These are phyloP conservation scores for Penicillium brasilianum DNA, from an alignment of 2,329 filamentous ascomycete species.

Conservation along the genomic window DNA sequence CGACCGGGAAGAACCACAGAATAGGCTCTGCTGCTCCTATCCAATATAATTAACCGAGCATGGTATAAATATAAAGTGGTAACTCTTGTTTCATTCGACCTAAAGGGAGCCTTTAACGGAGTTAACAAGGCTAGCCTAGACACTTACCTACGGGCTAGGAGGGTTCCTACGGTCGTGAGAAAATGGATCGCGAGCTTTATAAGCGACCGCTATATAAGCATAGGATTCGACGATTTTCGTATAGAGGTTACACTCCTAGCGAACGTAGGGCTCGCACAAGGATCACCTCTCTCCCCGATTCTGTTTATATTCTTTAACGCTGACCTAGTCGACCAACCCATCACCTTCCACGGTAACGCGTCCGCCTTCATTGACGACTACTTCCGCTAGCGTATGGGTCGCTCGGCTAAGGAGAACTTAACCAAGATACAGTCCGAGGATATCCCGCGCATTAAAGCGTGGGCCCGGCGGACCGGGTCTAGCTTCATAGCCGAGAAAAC, in stretches of 20 bases:
- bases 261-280: conserved; percentile 27
- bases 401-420: conserved; percentile 30
- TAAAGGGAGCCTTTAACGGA: conserved; percentile 20
- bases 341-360: conserved; percentile 23
- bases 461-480: conserved; percentile 33
- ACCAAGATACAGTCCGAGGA: conserved; percentile 30
- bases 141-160: conserved; percentile 11
- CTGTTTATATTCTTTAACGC: conserved; percentile 46
- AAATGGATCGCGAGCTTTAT: conserved; percentile 29
- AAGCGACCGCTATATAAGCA: conserved; percentile 18
- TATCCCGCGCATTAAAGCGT: conserved; percentile 34
- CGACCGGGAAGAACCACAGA: conserved; percentile 22
- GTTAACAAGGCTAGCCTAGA: conserved; percentile 19
- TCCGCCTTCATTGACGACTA: conserved; percentile 40
- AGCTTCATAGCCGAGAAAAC: conserved; percentile 38
- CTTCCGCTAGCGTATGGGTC: conserved; percentile 26
- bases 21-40: conserved; percentile 19
- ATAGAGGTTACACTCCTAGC: conserved; percentile 7
- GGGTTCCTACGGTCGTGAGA: conserved; percentile 10
- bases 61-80: conserved; percentile 13
- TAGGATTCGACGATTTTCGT: conserved; percentile 27
- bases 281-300: conserved; percentile 42
- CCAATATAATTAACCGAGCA: conserved; percentile 17
- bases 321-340: conserved; percentile 40
- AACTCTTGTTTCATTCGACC: conserved; percentile 13